These are phyloP conservation scores for Zygoascus tannicola DNA, from an alignment of 805 yeast species.

Conservation along the genomic window DNA sequence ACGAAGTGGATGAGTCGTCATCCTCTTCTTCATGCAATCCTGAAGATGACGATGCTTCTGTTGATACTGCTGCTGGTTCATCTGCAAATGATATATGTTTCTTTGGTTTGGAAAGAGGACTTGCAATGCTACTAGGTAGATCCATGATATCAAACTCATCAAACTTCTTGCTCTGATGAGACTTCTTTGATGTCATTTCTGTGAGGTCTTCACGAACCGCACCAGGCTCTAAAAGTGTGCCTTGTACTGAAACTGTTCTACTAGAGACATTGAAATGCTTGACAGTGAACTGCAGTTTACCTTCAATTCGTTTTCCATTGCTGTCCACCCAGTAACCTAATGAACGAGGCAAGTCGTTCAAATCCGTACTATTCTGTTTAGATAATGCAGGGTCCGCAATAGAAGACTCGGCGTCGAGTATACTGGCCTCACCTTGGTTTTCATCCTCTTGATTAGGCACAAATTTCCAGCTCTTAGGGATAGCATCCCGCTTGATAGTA, in stretches of 20 bases:
- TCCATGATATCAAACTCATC: constrained; percentile 11
- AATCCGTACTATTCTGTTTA: not conserved
- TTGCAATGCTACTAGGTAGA: not conserved
- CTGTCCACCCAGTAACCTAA: constrained; percentile 86
- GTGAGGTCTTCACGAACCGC: constrained; percentile 61
- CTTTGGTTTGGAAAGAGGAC: not conserved
- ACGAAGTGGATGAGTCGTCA: not conserved
- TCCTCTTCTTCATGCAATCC: constrained; percentile 1
- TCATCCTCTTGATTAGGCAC: constrained; percentile 69
- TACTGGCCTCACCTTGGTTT: constrained; percentile 16
- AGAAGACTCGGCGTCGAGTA: constrained; percentile 3
- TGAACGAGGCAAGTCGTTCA: constrained; percentile 30
- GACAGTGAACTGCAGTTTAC: constrained; percentile 68
- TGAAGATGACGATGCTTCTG: not conserved
- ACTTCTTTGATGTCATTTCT: constrained; percentile 4
- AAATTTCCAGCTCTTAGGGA: constrained; percentile 83
- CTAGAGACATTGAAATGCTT: constrained; percentile 61
- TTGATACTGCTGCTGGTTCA: constrained; percentile 1
- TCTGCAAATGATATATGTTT: constrained; percentile 4
- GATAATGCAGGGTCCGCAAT: constrained; percentile 8
- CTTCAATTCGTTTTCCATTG: constrained; percentile 65
- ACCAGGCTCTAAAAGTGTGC: constrained; percentile 63
- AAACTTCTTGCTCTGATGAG: constrained; percentile 42
- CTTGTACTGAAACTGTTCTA: constrained; percentile 75
- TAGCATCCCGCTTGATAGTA: constrained; percentile 70